Percentiles rank a stretch among this genome's conserved stretches.
phyloP scores from a whole-genome alignment of 2,329 filamentous ascomycete species.

The Gaeumannomyces sp. region DNA sequence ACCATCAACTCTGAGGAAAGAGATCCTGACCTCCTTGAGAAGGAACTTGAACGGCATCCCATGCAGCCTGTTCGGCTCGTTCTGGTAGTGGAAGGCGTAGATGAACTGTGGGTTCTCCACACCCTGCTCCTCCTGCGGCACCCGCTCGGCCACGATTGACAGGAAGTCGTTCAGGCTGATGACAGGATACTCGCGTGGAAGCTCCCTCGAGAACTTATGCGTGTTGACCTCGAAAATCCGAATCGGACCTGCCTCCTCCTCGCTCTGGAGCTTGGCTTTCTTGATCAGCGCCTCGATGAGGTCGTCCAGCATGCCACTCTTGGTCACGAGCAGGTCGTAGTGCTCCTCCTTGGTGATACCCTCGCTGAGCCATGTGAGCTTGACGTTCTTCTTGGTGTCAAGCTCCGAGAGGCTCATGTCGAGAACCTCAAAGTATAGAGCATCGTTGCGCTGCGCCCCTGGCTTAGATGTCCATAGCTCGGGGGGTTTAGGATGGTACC shows the following conservation, averaged over 20 bases:
- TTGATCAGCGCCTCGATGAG: slow-evolving; percentile 70
- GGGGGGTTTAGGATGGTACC: slow-evolving; percentile 71
- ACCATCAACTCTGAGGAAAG: not conserved
- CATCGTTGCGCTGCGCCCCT: slow-evolving; percentile 66
- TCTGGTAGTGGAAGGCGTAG: slow-evolving; percentile 86
- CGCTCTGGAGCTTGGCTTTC: slow-evolving; percentile 73
- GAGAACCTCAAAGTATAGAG: slow-evolving; percentile 84
- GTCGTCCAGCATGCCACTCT: slow-evolving; percentile 75
- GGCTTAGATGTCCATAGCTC: slow-evolving; percentile 48
- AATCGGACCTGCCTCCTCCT: slow-evolving; percentile 61
- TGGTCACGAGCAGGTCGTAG: slow-evolving; percentile 78
- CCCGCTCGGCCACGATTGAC: slow-evolving; percentile 70
- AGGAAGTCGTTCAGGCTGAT: slow-evolving; percentile 81
- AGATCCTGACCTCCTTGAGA: slow-evolving; percentile 62
- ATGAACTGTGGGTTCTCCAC: slow-evolving; percentile 54
- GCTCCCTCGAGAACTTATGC: slow-evolving; percentile 77
- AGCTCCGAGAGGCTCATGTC: slow-evolving; percentile 92
- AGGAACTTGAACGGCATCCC: slow-evolving; percentile 89
- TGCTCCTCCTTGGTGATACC: slow-evolving; percentile 86
- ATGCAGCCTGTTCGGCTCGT: slow-evolving; percentile 76
- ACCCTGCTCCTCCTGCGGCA: slow-evolving; percentile 67
- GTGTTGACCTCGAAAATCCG: slow-evolving; percentile 78
- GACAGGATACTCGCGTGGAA: slow-evolving; percentile 65
- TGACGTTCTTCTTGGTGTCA: slow-evolving; percentile 85
- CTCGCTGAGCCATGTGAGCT: slow-evolving; percentile 78